Base-by-base conservation (phyloP, 1,139 yeast species). In the Kurtzmaniella natalensis region DNA sequence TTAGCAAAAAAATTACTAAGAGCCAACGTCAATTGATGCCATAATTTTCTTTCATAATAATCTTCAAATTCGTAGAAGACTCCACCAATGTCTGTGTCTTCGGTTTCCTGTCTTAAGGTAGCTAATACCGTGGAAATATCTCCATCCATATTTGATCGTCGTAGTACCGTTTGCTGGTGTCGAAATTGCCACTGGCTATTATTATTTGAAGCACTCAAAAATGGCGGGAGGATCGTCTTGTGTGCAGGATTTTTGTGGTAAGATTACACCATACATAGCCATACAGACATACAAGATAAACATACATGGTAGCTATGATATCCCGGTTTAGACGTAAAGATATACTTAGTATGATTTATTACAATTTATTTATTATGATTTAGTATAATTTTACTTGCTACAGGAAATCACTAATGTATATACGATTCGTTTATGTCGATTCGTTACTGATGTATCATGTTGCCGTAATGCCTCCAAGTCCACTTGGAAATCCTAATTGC, bases 41-140 rank as follows among this genome's bases (percentile, higher is more conserved):
- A 76, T 49, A 76, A 70, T 66, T 86, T 87, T 48, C 95, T 73
- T 55, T 89, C 96, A 62, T 87, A 85, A 42, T 70, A 70, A 49
- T 88, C 96, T 53, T 89, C 97, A 54, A 92, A 75, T 37, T 81
- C 78, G 51, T 80, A 81, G 47, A 84, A 75, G 29, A 78, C 61
- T 27, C 78, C 73, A n/a, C 76, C 71, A 29, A 77, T 55, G 28
- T 85, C 76, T 27, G 81, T 78, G 1, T 78, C 70, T 37, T 80
- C 85, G 7, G 78, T 70, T 50, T 81, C 85, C 55, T 73, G 72
- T 40, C 96, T 76, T 38, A 89, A 66, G 3, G 81, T 71, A 29
- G 82, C 78, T 46, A 88, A 70, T 11, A 81, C 77, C 5, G 86
- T 81, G 24, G 85, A 61, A 23, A 65, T 59, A 38, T 66, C 82